Evolutionary conservation across 2,329 filamentous ascomycete species (phyloP).

Genomic region (Didymella pomorum): DNA sequence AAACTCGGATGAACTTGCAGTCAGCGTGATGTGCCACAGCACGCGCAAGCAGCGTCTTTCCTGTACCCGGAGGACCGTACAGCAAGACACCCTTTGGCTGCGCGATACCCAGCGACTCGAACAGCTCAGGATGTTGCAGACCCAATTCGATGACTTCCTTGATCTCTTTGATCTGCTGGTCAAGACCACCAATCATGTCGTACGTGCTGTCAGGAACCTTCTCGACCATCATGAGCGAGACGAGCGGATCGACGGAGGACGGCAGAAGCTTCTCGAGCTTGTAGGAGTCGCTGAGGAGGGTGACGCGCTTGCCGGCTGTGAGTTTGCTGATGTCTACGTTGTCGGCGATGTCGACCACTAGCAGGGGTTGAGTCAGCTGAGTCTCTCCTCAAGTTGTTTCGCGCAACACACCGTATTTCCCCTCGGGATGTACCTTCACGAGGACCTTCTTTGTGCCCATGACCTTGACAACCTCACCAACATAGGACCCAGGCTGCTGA

Average conservation of each 20-base stretch:
- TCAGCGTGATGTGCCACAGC: slow-evolving; percentile 98
- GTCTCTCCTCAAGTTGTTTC: neutral
- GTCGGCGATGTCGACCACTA: slow-evolving; percentile 95
- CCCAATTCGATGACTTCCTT: slow-evolving; percentile 99
- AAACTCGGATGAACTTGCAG: slow-evolving; percentile 98
- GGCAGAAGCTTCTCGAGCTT: slow-evolving; percentile 99
- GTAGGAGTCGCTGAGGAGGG: slow-evolving; percentile 95
- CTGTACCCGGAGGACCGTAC: slow-evolving; percentile 95
- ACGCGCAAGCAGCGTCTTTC: slow-evolving; percentile 93
- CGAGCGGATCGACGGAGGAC: slow-evolving; percentile 95
- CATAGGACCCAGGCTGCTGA: slow-evolving; percentile 97
- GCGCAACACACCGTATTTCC: slow-evolving; percentile 87
- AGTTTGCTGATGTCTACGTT: slow-evolving; percentile 94
- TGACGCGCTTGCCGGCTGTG: slow-evolving; percentile 96
- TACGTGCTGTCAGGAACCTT: slow-evolving; percentile 99
- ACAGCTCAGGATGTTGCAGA: slow-evolving; percentile 96
- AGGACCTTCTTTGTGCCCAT: slow-evolving; percentile 99
- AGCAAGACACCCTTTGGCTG: slow-evolving; percentile 97
- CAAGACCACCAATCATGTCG: slow-evolving; percentile 99
- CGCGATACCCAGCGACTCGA: slow-evolving; percentile 98
- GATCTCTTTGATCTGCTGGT: slow-evolving; percentile 99
- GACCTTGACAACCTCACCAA: slow-evolving; percentile 99
- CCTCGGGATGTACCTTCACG: slow-evolving; percentile 98
- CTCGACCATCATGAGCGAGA: slow-evolving; percentile 99
- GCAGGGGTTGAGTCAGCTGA: slow-evolving; percentile 10